Evolutionary conservation across 2,329 filamentous ascomycete genomes (phyloP).

Genomic region (Penicillium griseofulvum): DNA sequence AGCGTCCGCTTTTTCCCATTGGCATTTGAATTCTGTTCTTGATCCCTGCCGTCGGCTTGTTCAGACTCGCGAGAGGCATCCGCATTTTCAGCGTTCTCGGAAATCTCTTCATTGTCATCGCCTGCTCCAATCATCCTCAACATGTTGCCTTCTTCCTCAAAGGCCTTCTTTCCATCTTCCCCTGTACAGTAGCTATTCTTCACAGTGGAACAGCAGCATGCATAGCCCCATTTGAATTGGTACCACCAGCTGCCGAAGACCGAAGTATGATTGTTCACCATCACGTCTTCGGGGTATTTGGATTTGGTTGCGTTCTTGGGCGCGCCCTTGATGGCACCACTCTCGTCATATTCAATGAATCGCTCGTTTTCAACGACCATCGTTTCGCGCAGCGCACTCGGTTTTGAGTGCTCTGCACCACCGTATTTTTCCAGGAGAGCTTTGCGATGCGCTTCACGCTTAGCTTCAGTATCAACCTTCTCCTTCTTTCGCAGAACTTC

Average conservation of each 20-base stretch:
- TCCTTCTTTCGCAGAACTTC: slow-evolving; percentile 81
- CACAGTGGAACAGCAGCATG: slow-evolving; percentile 87
- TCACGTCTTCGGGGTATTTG: slow-evolving; percentile 86
- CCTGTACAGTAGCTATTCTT: slow-evolving; percentile 99
- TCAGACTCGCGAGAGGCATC: slow-evolving; percentile 22
- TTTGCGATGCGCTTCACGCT: slow-evolving; percentile 66
- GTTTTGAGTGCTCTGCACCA: slow-evolving; percentile 59
- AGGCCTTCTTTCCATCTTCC: slow-evolving; percentile 77
- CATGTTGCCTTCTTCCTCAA: slow-evolving; percentile 70
- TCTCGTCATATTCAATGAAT: slow-evolving; percentile 93
- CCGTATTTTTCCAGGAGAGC: slow-evolving; percentile 81
- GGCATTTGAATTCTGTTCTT: slow-evolving; percentile 33
- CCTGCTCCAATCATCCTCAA: slow-evolving; percentile 44
- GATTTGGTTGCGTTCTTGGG: slow-evolving; percentile 74
- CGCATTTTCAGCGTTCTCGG: slow-evolving; percentile 14
- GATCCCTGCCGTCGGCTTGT: slow-evolving; percentile 28
- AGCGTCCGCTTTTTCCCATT: slow-evolving; percentile 68
- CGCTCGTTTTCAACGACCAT: slow-evolving; percentile 76
- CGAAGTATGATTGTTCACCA: slow-evolving; percentile 85
- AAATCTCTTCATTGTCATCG: slow-evolving; percentile 12
- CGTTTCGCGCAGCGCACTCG: slow-evolving; percentile 62
- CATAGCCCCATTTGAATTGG: slow-evolving; percentile 92
- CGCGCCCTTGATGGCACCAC: slow-evolving; percentile 83
- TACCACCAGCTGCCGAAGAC: slow-evolving; percentile 99
- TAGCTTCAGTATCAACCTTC: slow-evolving; percentile 67